Evolutionary conservation across 371 early-diverging fungal species (phyloP).

Genomic region (Umbelopsis sp.): DNA sequence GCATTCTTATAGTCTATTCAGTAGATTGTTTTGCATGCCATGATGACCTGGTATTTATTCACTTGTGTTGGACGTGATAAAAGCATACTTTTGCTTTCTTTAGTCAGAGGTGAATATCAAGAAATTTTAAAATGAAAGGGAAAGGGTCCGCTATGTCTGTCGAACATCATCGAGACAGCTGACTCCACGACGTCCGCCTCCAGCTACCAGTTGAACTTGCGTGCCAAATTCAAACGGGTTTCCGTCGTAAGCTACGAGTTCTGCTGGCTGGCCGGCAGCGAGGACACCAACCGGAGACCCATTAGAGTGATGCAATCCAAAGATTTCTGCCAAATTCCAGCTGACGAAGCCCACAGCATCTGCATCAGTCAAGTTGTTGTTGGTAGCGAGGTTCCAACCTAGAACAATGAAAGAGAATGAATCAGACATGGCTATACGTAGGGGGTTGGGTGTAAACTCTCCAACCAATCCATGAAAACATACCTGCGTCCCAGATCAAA

Average conservation of each 20-base stretch:
- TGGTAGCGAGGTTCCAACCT: conserved; percentile 49
- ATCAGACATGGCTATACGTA: not conserved
- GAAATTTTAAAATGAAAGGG: too few species aligned
- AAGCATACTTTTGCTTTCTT: too few species aligned
- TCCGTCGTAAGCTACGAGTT: conserved; percentile 59
- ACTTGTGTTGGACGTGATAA: not conserved
- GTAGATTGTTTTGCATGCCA: too few species aligned
- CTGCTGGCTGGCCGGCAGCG: conserved; percentile 32
- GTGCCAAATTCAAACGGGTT: conserved; percentile 64
- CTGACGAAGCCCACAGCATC: conserved; percentile 76
- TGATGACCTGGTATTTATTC: too few species aligned
- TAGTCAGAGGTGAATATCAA: too few species aligned
- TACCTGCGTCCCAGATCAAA: conserved; percentile 77
- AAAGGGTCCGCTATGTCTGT: not conserved
- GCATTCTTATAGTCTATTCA: too few species aligned
- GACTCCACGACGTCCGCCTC: conserved; percentile 54
- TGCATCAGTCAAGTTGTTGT: conserved; percentile 37
- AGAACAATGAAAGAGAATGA: not conserved
- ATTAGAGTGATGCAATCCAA: conserved; percentile 41
- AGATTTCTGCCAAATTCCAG: conserved; percentile 75
- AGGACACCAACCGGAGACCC: conserved; percentile 31
- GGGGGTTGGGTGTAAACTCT: too few species aligned
- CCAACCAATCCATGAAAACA: conserved; percentile 10
- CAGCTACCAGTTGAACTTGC: conserved; percentile 56
- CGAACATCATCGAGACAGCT: conserved; percentile 26